A percentile compares a stretch with the other conserved stretches of the same genome.
Conservation (phyloP, 164 flowering plant genomes). For the Vitis labrusca region DNA sequence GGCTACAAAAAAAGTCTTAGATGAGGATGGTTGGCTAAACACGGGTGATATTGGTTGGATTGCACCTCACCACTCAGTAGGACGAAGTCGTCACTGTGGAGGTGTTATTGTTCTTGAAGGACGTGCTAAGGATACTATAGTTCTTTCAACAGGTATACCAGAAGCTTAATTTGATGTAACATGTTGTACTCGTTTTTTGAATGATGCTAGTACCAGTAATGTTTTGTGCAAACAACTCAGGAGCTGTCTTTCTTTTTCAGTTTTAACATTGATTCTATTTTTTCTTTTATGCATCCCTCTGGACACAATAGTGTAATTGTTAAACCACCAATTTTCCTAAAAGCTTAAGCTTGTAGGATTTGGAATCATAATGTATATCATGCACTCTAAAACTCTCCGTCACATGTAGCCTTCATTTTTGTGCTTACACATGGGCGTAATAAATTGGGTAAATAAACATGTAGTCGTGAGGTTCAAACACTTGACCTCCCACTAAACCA, state of each 20-base stretch:
- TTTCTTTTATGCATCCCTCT: background rate
- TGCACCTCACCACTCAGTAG: slow-evolving; percentile 70
- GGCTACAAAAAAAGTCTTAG: slow-evolving; percentile 68
- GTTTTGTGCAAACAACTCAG: background rate
- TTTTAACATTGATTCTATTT: background rate
- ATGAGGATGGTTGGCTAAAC: slow-evolving; percentile 76
- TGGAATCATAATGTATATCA: too few relatives aligned
- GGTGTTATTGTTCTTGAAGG: slow-evolving; percentile 93
- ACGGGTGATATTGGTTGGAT: slow-evolving; percentile 98
- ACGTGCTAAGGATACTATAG: slow-evolving; percentile 97
- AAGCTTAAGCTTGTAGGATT: too few relatives aligned
- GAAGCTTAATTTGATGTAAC: background rate
- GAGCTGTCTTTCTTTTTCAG: background rate
- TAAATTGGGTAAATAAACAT: too few relatives aligned
- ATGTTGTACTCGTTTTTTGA: background rate
- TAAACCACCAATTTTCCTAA: background rate
- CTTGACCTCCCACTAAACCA: too few relatives aligned
- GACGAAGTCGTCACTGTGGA: slow-evolving; percentile 76
- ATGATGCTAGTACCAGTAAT: background rate
- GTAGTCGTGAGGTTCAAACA: too few relatives aligned
- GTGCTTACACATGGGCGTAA: too few relatives aligned
- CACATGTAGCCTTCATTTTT: too few relatives aligned
- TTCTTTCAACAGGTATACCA: slow-evolving; percentile 76
- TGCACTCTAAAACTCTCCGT: too few relatives aligned
- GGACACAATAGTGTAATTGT: background rate